Evolutionary conservation across 2,329 filamentous ascomycete species (phyloP), one percentile per base, ranked within the genome.

Genomic region (Beauveria australis): DNA sequence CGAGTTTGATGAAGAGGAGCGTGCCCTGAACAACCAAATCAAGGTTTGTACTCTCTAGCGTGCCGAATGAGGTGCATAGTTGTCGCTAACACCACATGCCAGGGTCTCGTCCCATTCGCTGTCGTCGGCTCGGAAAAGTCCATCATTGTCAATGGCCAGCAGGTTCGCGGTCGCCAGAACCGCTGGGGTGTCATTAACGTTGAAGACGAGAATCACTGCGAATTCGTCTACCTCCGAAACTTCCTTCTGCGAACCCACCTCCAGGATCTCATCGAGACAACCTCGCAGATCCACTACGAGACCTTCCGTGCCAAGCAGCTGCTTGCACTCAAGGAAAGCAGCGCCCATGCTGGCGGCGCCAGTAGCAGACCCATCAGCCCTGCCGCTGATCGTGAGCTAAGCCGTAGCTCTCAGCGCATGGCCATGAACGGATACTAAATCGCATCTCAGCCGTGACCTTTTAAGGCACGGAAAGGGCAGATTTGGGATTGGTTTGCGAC

Each of bases 141-240:
- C 68, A 97, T 99, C 75, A 92, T 97, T 65, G 90, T 99, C 75
- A 91, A 93, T 71, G 94, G 94, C 77, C 93, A 96, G 83, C 91
- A 96, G 79, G 94, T 99, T 66, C 92, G 92, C 67, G 94, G 92
- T 67, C 92, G 94, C 72, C 94, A 99, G 79, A 99, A 97, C 85
- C 88, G 94, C 77, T 99, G 94, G 94, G 94, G 94, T 69, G 90
- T 97, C 66, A 97, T 99, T 82, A 99, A 99, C 73, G 93, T 99
- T 69, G 94, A 99, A 80, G 93, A 99, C 69, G 94, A 99, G 83
- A 95, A 88, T 79, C 94, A 99, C 83, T 99, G 94, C 85, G 94
- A 99, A 85, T 99, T 99, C 72, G 89, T 97, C 73, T 97, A 96
- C 77, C 86, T 99, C 64, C 89, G 94, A 74, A 93, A 99, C 83